These are phyloP conservation scores for Cryptosporidium bovis DNA, from an alignment of 169 alveolate genomes.

Conservation along the genomic window DNA sequence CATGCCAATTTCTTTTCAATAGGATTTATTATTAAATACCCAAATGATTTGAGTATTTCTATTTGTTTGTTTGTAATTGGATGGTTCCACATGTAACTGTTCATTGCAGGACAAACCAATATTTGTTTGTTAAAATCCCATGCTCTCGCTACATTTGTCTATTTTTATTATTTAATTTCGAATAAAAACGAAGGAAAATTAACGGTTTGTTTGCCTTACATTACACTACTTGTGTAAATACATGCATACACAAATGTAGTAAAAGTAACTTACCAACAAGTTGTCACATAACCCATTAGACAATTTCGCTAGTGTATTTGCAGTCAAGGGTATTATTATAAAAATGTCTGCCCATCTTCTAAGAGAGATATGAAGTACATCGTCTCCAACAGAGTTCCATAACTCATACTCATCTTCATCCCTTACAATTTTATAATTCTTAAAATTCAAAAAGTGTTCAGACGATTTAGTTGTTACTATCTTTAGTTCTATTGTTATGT, in stretches of 20 bases:
- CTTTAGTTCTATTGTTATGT: constrained; percentile 77
- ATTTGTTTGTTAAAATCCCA: constrained; percentile 90
- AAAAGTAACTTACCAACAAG: constrained; percentile 81
- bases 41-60: constrained; percentile 78
- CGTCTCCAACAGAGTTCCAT: constrained; percentile 84
- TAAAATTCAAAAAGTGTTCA: constrained; percentile 75
- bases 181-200: not conserved
- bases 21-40: constrained; percentile 80
- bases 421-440: not conserved
- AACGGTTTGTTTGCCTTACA: not conserved
- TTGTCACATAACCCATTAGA: constrained; percentile 93
- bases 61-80: constrained; percentile 88
- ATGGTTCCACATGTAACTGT: constrained; percentile 91
- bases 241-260: not conserved
- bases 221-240: not conserved
- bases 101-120: constrained; percentile 95
- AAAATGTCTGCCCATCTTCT: constrained; percentile 91
- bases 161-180: not conserved
- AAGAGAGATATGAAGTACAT: constrained; percentile 82
- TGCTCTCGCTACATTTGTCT: constrained; percentile 92
- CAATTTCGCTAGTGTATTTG: constrained; percentile 93
- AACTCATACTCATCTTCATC: constrained; percentile 84
- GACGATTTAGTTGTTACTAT: constrained; percentile 79
- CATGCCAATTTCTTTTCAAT: constrained; percentile 84
- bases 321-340: constrained; percentile 92